These are phyloP conservation scores for Quercus suber DNA, from an alignment of 306 rosid species.

Conservation along the genomic window DNA sequence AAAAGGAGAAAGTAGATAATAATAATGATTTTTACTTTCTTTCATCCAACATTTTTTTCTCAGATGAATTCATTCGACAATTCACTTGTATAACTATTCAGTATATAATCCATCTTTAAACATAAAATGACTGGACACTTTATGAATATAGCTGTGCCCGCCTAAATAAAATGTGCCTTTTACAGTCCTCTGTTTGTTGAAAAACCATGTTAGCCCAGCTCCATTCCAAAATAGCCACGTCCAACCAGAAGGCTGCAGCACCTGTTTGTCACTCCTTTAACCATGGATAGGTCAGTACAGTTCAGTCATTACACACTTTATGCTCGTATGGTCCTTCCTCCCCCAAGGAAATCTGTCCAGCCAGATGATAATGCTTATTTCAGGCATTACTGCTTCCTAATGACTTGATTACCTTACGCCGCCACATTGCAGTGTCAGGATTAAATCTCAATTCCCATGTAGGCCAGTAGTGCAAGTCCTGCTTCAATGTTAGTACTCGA, in stretches of 20 bases:
- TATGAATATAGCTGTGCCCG: no score
- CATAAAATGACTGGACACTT: no score
- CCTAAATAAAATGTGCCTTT: neutral
- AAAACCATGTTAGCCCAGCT: no score
- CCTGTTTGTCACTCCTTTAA: neutral
- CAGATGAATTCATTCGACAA: no score
- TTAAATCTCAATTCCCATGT: slow-evolving; percentile 87
- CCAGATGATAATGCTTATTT: slow-evolving; percentile 8
- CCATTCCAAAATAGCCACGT: no score
- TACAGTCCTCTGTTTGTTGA: no score
- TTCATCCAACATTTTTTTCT: no score
- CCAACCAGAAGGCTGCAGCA: slow-evolving; percentile 14
- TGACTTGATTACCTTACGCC: slow-evolving; percentile 61
- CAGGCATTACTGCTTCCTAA: slow-evolving; percentile 35
- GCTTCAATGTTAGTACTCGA: slow-evolving; percentile 81
- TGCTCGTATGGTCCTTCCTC: neutral
- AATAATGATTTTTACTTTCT: no score
- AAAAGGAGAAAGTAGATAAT: no score
- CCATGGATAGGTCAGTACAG: slow-evolving; percentile 2
- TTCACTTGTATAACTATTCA: no score
- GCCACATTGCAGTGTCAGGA: slow-evolving; percentile 76
- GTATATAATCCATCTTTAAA: no score
- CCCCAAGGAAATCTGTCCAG: neutral
- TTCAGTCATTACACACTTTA: neutral
- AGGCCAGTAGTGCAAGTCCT: slow-evolving; percentile 95